These are phyloP conservation scores for Moesziomyces antarcticus DNA, from an alignment of 1,284 basidiomycete species.

Conservation along the genomic window DNA sequence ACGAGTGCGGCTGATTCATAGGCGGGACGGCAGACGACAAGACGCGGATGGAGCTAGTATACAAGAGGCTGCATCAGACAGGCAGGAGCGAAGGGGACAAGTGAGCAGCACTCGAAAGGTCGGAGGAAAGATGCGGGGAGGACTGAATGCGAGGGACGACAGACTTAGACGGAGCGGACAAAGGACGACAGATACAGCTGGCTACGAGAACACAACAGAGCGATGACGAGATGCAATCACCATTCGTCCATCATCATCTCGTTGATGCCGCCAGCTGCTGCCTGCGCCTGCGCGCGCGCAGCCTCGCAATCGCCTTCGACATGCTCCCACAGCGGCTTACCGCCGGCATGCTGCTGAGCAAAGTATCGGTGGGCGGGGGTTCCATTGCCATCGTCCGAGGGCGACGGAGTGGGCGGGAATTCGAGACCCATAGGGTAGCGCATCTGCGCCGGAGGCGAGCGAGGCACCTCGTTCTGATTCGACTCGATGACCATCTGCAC, in stretches of 20 bases:
- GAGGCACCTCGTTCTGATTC: constrained; percentile 33
- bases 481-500: constrained; percentile 49
- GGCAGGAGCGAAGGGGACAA: neutral
- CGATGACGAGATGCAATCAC: constrained; percentile 6
- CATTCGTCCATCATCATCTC: constrained; percentile 55
- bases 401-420: constrained; percentile 44
- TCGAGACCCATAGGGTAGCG: constrained; percentile 40
- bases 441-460: constrained; percentile 37
- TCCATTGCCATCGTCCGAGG: constrained; percentile 39
- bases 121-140: neutral
- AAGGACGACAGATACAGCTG: neutral
- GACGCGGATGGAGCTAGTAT: neutral
- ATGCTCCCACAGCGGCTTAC: constrained; percentile 41
- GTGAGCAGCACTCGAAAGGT: neutral
- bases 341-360: constrained; percentile 17
- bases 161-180: neutral
- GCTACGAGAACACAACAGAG: neutral
- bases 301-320: constrained; percentile 41
- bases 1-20: neutral
- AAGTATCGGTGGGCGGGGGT: constrained; percentile 20
- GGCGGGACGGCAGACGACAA: neutral
- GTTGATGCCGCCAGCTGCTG: constrained; percentile 19
- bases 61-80: neutral
- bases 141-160: neutral
- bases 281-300: constrained; percentile 9